Conservation (phyloP, 495 filamentous ascomycete genomes). For the Aspergillus sclerotioniger region DNA sequence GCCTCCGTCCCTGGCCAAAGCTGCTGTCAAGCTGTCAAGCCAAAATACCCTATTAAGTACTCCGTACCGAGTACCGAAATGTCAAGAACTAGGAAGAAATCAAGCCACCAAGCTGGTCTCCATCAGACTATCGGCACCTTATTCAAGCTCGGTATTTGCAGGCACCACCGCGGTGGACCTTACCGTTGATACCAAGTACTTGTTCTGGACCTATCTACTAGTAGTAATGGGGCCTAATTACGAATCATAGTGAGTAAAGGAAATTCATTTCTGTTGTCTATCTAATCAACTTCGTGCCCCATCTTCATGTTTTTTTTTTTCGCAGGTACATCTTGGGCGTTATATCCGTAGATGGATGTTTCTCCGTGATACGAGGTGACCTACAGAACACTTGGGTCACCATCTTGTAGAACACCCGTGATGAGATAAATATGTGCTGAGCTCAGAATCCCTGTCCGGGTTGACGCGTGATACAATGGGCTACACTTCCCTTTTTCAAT, state of each 20-base stretch:
- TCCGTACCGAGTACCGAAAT: too few relatives aligned
- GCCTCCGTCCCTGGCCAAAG: not conserved
- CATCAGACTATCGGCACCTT: constrained; percentile 1
- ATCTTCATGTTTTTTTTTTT: not conserved
- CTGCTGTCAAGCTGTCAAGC: not conserved
- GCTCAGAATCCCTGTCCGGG: not conserved
- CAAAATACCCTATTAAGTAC: too few relatives aligned
- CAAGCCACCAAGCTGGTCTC: not conserved
- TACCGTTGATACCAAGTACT: not conserved
- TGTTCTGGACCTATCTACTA: not conserved
- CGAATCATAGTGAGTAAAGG: not conserved
- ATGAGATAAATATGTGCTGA: not conserved
- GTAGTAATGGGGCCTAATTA: not conserved
- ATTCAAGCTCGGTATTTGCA: not conserved
- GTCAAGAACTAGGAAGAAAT: too few relatives aligned
- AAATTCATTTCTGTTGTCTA: not conserved
- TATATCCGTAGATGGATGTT: not conserved
- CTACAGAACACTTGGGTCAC: not conserved
- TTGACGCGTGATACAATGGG: not conserved
- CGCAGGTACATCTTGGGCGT: not conserved
- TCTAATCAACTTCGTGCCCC: not conserved
- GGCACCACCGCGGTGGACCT: not conserved
- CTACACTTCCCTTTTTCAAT: not conserved
- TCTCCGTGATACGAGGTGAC: not conserved
- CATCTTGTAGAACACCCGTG: not conserved